A percentile compares a stretch with the other conserved stretches of the same genome.
Evolutionary conservation across 2,329 filamentous ascomycete species (phyloP).

Genomic region (Colletotrichum endophyticum): DNA sequence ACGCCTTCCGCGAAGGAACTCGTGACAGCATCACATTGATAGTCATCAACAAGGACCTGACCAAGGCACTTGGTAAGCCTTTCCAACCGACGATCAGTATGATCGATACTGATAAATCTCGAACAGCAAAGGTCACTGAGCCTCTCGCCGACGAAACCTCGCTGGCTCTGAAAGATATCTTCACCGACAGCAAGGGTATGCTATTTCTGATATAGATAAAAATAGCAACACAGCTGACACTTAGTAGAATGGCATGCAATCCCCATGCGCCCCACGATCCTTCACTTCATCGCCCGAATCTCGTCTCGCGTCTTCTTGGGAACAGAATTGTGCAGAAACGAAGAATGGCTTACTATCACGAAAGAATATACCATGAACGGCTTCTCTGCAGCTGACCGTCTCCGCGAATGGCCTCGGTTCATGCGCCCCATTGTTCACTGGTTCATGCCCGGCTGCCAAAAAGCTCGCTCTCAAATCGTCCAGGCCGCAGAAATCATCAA

Average conservation of each 20-base stretch:
- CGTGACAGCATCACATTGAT: background rate
- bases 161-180: background rate
- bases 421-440: constrained; percentile 47
- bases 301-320: constrained; percentile 56
- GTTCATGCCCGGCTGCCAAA: constrained; percentile 44
- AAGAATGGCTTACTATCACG: constrained; percentile 50
- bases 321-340: constrained; percentile 45
- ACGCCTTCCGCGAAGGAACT: background rate
- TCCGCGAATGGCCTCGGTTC: constrained; percentile 44
- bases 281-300: constrained; percentile 47
- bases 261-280: background rate
- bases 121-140: constrained; percentile 7
- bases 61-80: background rate
- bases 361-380: constrained; percentile 46
- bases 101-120: background rate
- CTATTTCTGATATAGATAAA: background rate
- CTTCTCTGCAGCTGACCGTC: constrained; percentile 36
- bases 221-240: background rate
- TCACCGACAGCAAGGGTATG: background rate
- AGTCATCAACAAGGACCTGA: constrained; percentile 8
- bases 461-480: constrained; percentile 38
- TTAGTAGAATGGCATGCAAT: constrained; percentile 24
- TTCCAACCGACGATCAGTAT: no score
- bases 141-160: constrained; percentile 3
- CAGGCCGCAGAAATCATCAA: constrained; percentile 39